phyloP scores from a whole-genome alignment of 208 protist species.

The Leishmania gerbilli region DNA sequence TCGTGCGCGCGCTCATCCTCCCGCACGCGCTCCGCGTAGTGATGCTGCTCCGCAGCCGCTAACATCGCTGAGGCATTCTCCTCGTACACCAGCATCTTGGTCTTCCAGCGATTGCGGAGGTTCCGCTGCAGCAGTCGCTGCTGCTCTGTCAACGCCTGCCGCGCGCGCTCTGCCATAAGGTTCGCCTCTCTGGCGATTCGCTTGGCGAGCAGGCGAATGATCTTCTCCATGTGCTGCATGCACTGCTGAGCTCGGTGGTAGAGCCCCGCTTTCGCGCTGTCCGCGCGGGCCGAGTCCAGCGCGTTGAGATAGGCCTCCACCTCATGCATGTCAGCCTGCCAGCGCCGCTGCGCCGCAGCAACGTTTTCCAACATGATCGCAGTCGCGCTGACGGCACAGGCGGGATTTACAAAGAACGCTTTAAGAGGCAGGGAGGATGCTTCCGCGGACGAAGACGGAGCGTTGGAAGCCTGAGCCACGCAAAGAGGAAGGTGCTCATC shows the following conservation, averaged over 20 bases:
- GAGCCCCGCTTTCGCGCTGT: conserved; percentile 40
- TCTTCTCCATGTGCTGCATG: conserved; percentile 51
- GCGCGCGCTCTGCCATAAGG: conserved; percentile 28
- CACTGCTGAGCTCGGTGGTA: conserved; percentile 48
- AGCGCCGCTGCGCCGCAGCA: conserved; percentile 11
- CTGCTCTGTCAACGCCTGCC: conserved; percentile 28
- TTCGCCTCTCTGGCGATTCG: conserved; percentile 34
- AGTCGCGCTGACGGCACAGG: conserved; percentile 1
- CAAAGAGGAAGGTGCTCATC: neutral
- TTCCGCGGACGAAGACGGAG: neutral
- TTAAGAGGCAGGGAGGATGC: neutral
- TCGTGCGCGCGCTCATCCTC: conserved; percentile 22
- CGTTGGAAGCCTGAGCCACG: neutral
- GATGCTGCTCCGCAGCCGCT: conserved; percentile 32
- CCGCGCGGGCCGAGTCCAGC: conserved; percentile 48
- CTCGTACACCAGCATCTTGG: conserved; percentile 41
- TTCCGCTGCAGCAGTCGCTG: conserved; percentile 44
- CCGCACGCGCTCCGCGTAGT: conserved; percentile 33
- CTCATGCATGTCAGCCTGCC: conserved; percentile 35
- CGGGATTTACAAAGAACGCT: conserved; percentile 2
- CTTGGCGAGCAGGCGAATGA: conserved; percentile 44
- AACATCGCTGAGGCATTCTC: conserved; percentile 30
- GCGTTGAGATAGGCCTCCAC: conserved; percentile 40
- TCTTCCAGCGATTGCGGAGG: conserved; percentile 41
- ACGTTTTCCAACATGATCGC: conserved; percentile 5